phyloP scores from a whole-genome alignment of 2,329 filamentous ascomycete genomes.

The Didymella pomorum region DNA sequence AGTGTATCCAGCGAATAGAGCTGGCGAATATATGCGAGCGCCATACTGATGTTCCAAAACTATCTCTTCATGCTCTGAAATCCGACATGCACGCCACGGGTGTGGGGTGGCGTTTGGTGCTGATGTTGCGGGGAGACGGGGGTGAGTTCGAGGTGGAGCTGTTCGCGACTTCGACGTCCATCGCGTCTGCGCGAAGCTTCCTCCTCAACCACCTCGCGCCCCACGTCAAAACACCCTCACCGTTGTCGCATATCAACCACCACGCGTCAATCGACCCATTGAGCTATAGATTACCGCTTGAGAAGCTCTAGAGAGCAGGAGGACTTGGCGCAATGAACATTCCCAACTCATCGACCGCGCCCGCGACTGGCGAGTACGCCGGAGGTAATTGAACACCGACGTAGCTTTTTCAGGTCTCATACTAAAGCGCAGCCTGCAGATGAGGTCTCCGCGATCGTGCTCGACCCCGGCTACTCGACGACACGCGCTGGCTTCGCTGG shows the following conservation, averaged over 20 bases:
- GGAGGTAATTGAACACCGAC: constrained; percentile 47
- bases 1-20: constrained; percentile 72
- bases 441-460: constrained; percentile 95
- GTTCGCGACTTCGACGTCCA: constrained; percentile 17
- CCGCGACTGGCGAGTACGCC: constrained; percentile 56
- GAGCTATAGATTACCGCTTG: not conserved
- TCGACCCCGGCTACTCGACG: constrained; percentile 91
- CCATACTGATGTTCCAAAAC: constrained; percentile 37
- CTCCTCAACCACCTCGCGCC: constrained; percentile 34
- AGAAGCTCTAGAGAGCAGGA: constrained; percentile 15
- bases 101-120: constrained; percentile 20
- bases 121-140: constrained; percentile 20
- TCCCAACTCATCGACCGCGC: constrained; percentile 49
- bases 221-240: constrained; percentile 23
- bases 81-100: not conserved
- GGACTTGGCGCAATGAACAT: constrained; percentile 45
- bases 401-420: constrained; percentile 13
- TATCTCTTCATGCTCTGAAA: constrained; percentile 34
- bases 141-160: constrained; percentile 24
- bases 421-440: constrained; percentile 63
- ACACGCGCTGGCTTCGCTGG: constrained; percentile 96
- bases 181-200: constrained; percentile 24
- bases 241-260: constrained; percentile 4
- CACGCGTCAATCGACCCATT: constrained; percentile 39
- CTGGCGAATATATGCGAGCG: constrained; percentile 58